Conservation (phyloP, 176 grass and related monocot genomes). For the Musa beccarii region DNA sequence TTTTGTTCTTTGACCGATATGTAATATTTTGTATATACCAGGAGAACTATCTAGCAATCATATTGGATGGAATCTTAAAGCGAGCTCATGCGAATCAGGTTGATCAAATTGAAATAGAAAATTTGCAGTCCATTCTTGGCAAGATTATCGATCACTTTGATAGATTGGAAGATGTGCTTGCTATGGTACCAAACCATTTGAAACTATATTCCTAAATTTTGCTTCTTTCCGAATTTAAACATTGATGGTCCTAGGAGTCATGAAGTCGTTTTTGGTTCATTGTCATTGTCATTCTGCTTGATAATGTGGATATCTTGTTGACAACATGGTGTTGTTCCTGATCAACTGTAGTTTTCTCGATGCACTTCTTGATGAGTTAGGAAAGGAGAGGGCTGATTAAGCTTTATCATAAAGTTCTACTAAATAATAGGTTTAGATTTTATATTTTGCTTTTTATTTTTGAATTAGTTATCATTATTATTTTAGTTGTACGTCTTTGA, state of each 20-base stretch:
- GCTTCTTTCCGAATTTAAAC: neutral
- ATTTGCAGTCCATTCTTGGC: constrained; percentile 13
- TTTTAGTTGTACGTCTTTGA: too few relatives aligned
- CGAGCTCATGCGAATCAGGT: neutral
- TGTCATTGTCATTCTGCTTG: neutral
- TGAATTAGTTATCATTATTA: neutral
- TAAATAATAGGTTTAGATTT: neutral
- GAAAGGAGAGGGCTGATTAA: neutral
- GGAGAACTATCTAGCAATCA: constrained; percentile 6
- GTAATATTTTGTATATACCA: neutral
- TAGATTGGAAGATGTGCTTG: constrained; percentile 7
- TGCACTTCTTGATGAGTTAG: neutral
- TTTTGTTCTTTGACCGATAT: neutral
- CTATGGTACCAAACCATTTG: neutral
- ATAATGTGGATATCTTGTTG: neutral
- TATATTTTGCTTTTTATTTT: neutral
- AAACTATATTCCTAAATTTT: neutral
- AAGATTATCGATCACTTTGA: constrained; percentile 13
- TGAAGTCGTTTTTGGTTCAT: neutral
- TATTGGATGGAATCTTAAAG: constrained; percentile 16
- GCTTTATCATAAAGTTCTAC: neutral
- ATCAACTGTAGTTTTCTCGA: too few relatives aligned
- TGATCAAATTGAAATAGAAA: constrained; percentile 10
- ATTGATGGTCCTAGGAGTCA: neutral
- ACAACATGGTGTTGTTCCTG: neutral